phyloP scores from a whole-genome alignment of 768 basidiomycete species.

The Mycena capillaripes region DNA sequence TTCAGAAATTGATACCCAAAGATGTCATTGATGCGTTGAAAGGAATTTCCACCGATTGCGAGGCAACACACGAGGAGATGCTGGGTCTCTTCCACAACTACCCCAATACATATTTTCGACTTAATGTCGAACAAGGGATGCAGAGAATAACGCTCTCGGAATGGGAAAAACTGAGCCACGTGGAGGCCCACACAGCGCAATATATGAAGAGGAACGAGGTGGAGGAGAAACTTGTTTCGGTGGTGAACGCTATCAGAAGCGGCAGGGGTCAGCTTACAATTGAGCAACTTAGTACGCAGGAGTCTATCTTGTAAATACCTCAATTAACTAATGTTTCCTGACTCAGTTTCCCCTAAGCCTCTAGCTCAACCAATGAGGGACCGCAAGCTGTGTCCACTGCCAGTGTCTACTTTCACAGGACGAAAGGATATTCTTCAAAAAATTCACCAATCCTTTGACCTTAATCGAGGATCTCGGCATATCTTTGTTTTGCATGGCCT shows the following conservation, averaged over 20 bases:
- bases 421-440: neutral
- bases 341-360: neutral
- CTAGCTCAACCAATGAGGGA: neutral
- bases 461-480: neutral
- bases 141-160: neutral
- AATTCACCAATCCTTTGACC: neutral
- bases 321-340: neutral
- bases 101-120: neutral
- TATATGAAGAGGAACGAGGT: neutral
- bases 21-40: neutral
- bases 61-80: neutral
- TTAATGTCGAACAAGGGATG: constrained; percentile 13
- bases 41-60: neutral
- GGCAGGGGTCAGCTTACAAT: neutral
- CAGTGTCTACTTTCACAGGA: neutral
- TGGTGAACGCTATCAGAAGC: neutral
- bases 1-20: neutral
- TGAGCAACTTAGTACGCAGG: neutral
- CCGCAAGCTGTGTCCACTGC: neutral
- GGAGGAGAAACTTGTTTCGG: neutral
- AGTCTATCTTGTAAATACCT: neutral
- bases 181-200: neutral
- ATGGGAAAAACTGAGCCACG: neutral
- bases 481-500: neutral
- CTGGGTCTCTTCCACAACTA: neutral